Percentiles rank a stretch among this genome's conserved stretches.
Evolutionary conservation across 2,329 filamentous ascomycete genomes (phyloP).

Genomic region (Xylariaceae sp.): DNA sequence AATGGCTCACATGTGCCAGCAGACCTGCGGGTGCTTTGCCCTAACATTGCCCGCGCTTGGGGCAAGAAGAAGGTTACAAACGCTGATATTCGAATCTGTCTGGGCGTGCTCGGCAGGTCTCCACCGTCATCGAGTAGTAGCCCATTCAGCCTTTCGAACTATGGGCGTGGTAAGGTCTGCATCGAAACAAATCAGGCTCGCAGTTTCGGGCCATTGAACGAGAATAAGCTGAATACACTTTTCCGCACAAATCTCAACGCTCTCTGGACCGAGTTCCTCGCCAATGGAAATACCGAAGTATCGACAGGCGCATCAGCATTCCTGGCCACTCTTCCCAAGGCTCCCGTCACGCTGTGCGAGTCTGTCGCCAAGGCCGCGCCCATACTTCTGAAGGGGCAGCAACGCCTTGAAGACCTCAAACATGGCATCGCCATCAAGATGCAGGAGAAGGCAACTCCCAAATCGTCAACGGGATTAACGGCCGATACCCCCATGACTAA

Average conservation of each 20-base stretch:
- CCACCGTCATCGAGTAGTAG: conserved; percentile 30
- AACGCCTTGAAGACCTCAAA: conserved; percentile 73
- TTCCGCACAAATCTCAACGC: conserved; percentile 60
- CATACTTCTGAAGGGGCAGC: conserved; percentile 69
- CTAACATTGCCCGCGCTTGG: conserved; percentile 72
- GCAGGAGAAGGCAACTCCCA: conserved; percentile 50
- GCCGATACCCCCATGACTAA: conserved; percentile 46
- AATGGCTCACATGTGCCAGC: conserved; percentile 68
- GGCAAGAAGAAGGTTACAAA: conserved; percentile 71
- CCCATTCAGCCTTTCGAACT: conserved; percentile 47
- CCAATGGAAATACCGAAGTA: conserved; percentile 42
- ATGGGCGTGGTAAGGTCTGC: conserved; percentile 57
- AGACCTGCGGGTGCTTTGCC: conserved; percentile 67
- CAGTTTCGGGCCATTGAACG: conserved; percentile 51
- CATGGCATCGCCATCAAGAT: conserved; percentile 62
- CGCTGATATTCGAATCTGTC: conserved; percentile 69
- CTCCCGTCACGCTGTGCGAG: conserved; percentile 58
- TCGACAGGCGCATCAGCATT: conserved; percentile 55
- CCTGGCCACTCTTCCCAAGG: conserved; percentile 62
- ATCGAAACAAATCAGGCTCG: conserved; percentile 58
- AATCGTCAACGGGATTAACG: conserved; percentile 42
- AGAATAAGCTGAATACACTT: conserved; percentile 58
- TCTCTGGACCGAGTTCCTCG: conserved; percentile 49
- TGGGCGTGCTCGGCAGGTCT: conserved; percentile 64
- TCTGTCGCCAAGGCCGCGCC: conserved; percentile 61